Evolutionary conservation across 2,329 filamentous ascomycete genomes (phyloP), one percentile per base, ranked within the genome.

Genomic region (Raffaelea arxii): DNA sequence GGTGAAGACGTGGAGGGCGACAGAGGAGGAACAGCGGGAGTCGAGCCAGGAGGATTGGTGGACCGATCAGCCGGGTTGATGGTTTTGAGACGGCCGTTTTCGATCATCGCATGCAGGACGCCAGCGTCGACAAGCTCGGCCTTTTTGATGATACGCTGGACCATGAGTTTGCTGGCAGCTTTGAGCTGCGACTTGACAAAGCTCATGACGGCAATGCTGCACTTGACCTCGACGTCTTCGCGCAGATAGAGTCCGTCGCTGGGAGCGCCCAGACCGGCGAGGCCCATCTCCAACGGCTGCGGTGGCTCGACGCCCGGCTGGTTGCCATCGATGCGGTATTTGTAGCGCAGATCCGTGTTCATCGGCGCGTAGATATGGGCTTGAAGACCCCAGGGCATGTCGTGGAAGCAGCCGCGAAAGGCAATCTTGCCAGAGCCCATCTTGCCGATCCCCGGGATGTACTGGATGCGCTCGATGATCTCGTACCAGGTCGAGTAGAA

Each of bases 401-500:
- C 74, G 58, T 86, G 82, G 59, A 86, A 86, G 58, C 80, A 83
- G 49, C 78, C 82, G 50, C 78, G 82, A 65, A 86, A 86, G 41
- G 69, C 72, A 62, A 86, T 82, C 57, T 77, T 76, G 58, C 78
- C 74, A 4, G 77, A 77, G 22, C 80, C 80, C 49, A 82, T 69
- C 62, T 70, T 78, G 53, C 81, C 81, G 46, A 84, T 65, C 27
- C 82, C 82, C 0, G 82, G 81, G 6, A 84, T 65, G 54, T 79
- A 77, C 59, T 84, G 80, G 49, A 86, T 80, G 56, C 79, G 74
- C 68, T 86, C 74, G 48, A 67, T 74, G 57, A 86, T 84, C 62
- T 85, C 80, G 61, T 86, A 86, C 82, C 82, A 86, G 25, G 81
- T 82, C 51, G 78, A 78, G 63, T 82, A 86, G 64, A 74, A 86